Conservation (phyloP, 2,329 filamentous ascomycete species). For the Tolypocladium paradoxum region DNA sequence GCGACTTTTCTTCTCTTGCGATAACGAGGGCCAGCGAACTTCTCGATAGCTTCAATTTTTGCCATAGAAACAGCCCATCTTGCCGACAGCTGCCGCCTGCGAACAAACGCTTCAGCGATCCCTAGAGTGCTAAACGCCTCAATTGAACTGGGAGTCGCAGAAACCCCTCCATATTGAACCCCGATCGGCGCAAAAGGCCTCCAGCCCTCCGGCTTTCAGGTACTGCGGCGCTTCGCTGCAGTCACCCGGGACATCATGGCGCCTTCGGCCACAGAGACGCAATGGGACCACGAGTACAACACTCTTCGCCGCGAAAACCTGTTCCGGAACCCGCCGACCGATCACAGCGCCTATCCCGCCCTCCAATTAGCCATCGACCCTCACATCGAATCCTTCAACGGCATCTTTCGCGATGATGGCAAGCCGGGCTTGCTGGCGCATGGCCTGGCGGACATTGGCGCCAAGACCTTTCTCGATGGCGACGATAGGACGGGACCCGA, state of each 20-base stretch:
- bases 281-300: conserved; percentile 80
- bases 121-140: neutral
- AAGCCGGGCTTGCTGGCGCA: conserved; percentile 50
- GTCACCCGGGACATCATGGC: conserved; percentile 34
- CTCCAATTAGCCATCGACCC: conserved; percentile 79
- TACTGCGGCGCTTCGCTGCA: neutral
- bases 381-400: conserved; percentile 94
- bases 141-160: conserved; percentile 2
- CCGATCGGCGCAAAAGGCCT: neutral
- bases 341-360: conserved; percentile 78
- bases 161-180: neutral
- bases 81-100: neutral
- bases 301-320: conserved; percentile 78
- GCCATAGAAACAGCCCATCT: neutral
- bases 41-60: conserved; percentile 18
- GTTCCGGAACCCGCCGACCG: conserved; percentile 78
- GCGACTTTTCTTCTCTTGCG: conserved; percentile 16
- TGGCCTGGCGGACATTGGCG: conserved; percentile 79
- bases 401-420: conserved; percentile 65
- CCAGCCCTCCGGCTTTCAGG: neutral
- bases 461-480: conserved; percentile 77
- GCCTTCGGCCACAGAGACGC: conserved; percentile 48
- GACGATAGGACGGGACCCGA: conserved; percentile 49
- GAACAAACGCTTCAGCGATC: neutral
- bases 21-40: conserved; percentile 4